A percentile compares a stretch with the other conserved stretches of the same genome.
These are phyloP conservation scores for Microdochium trichocladiopsis DNA, from an alignment of 2,329 filamentous ascomycete species.

Conservation along the genomic window DNA sequence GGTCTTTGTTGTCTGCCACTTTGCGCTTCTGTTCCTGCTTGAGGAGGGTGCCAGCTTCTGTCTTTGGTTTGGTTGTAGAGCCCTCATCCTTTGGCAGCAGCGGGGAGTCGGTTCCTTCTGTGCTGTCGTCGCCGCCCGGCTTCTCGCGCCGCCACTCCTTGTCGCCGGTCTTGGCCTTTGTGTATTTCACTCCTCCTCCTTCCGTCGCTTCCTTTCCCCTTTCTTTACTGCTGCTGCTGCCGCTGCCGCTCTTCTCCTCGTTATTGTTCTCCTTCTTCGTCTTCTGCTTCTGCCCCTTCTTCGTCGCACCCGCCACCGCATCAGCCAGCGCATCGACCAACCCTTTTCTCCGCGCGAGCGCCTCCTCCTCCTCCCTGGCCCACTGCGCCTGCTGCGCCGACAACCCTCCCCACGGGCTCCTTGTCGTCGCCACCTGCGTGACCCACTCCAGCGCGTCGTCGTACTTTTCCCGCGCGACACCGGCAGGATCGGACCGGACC, in stretches of 20 bases:
- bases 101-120: neutral
- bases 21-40: too few relatives aligned
- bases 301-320: too few relatives aligned
- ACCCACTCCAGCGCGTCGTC: neutral
- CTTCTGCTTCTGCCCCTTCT: neutral
- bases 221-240: too few relatives aligned
- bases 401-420: too few relatives aligned
- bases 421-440: neutral
- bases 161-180: neutral
- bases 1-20: neutral
- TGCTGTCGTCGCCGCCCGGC: neutral
- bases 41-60: too few relatives aligned
- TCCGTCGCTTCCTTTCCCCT: too few relatives aligned
- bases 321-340: neutral
- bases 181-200: neutral
- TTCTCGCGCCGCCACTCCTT: neutral
- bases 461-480: neutral
- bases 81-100: neutral
- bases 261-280: too few relatives aligned
- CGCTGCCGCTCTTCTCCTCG: too few relatives aligned
- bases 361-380: neutral
- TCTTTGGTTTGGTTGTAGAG: too few relatives aligned
- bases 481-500: neutral
- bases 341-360: neutral
- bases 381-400: neutral